Base-by-base conservation (phyloP, 2,329 filamentous ascomycete genomes). In the Colletotrichum lentis region DNA sequence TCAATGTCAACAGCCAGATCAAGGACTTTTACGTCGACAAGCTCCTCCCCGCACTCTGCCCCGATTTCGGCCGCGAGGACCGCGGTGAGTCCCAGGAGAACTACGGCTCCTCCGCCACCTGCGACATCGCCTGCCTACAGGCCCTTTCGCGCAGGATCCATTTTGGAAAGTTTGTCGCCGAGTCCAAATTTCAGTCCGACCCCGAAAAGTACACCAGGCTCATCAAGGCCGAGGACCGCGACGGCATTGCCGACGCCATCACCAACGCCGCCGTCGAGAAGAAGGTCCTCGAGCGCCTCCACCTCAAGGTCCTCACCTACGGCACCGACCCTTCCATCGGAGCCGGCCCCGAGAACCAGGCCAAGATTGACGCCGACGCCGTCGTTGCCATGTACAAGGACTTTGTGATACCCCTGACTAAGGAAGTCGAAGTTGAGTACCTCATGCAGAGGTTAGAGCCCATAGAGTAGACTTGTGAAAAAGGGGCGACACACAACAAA, bases 91-190 rank as follows among this genome's bases (percentile, higher is more conserved):
- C 88, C 16, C 90, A 93, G 77, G 96, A 98, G 80, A 97, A 99
- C 81, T 99, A 98, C 81, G 96, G 96, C 18, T 96, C 92, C 6
- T 86, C 94, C 0, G 95, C 94, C 1, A 97, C 93, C 0, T 94
- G 91, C 77, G 96, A 99, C 80, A 96, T 99, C 69, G 86, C 88
- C 61, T 95, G 92, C 74, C 83, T 99, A 71, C 96, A 99, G 82
- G 92, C 96, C 3, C 82, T 99, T 54, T 96, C 93, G 46, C 87
- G 95, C 49, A 86, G 96, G 63, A 96, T 99, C 73, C 96, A 99
- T 80, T 99, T 97, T 81, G 96, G 96, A 73, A 99, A 98, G 82
- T 98, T 98, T 75, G 96, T 99, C 10, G 96, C 96, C 50, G 96
- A 99, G 84, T 90, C 91, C 68, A 99, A 99, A 82, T 99, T 97